Conservation (phyloP, 1,284 basidiomycete species). For the Coniferiporia weirii region DNA sequence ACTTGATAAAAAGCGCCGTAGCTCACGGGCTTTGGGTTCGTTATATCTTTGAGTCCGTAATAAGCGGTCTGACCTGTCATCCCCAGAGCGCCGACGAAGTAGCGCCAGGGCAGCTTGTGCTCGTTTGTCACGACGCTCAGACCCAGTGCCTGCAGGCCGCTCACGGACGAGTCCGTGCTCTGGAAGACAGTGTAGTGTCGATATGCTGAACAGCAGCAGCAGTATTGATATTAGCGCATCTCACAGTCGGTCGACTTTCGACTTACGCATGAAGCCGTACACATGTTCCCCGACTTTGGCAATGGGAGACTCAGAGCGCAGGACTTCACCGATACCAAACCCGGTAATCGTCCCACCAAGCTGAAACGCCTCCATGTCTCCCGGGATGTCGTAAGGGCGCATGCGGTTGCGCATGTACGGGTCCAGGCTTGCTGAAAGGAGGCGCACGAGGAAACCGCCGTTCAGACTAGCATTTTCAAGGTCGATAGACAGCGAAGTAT, state of each 20-base stretch:
- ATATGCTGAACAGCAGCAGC: conserved; percentile 15
- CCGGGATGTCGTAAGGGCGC: conserved; percentile 3
- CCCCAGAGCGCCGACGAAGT: conserved; percentile 45
- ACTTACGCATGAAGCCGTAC: conserved; percentile 30
- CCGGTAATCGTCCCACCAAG: background rate
- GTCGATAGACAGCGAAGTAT: conserved; percentile 44
- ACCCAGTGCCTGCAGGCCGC: background rate
- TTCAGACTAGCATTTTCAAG: conserved; percentile 42
- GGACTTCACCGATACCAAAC: conserved; percentile 33
- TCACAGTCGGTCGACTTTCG: background rate
- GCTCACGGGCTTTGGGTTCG: conserved; percentile 20
- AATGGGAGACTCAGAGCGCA: conserved; percentile 37
- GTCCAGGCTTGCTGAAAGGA: conserved; percentile 42
- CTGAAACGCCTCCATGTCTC: background rate
- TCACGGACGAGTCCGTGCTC: conserved; percentile 11
- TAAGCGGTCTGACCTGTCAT: conserved; percentile 40
- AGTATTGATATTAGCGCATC: background rate
- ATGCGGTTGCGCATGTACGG: conserved; percentile 43
- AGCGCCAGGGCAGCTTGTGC: conserved; percentile 37
- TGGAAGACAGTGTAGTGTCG: conserved; percentile 26
- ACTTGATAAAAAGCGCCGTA: background rate
- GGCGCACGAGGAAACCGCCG: conserved; percentile 49
- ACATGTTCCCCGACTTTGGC: conserved; percentile 41
- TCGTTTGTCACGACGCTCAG: conserved; percentile 29
- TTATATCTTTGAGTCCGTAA: conserved; percentile 31